Evolutionary conservation across 768 basidiomycete genomes (phyloP).

Genomic region (Lentinula sp.): DNA sequence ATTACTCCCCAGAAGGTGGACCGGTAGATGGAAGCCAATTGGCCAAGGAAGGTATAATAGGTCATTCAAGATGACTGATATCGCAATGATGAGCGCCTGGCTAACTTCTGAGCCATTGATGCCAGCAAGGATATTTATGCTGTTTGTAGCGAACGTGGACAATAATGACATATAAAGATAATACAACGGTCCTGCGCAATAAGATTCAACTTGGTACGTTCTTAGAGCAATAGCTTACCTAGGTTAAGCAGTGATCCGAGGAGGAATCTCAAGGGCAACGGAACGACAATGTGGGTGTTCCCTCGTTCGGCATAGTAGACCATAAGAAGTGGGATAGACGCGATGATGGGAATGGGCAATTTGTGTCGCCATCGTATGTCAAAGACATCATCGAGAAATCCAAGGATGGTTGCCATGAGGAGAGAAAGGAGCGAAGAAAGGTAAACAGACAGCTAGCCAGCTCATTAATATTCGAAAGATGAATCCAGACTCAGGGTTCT

Average conservation of each 20-base stretch:
- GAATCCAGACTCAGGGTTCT: neutral
- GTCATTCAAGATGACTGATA: constrained; percentile 90
- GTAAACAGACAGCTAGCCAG: constrained; percentile 75
- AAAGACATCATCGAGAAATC: constrained; percentile 95
- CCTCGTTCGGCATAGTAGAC: constrained; percentile 96
- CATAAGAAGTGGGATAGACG: constrained; percentile 89
- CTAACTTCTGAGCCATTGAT: constrained; percentile 95
- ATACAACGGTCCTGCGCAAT: constrained; percentile 74
- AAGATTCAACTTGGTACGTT: neutral
- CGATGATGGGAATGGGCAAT: constrained; percentile 93
- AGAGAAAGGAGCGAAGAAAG: constrained; percentile 90
- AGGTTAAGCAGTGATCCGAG: constrained; percentile 82
- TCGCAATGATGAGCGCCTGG: constrained; percentile 87
- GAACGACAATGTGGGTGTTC: constrained; percentile 90
- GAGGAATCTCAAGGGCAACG: constrained; percentile 68
- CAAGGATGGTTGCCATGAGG: constrained; percentile 87
- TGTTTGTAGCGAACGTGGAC: constrained; percentile 95
- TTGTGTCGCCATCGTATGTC: constrained; percentile 99
- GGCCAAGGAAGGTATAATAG: constrained; percentile 92
- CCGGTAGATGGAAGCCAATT: constrained; percentile 62
- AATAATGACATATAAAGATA: constrained; percentile 95
- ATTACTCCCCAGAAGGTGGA: constrained; percentile 62
- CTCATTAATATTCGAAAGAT: neutral
- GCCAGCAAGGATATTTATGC: constrained; percentile 97
- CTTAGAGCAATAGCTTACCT: constrained; percentile 30